A percentile compares a stretch with the other conserved stretches of the same genome.
phyloP scores from a whole-genome alignment of 441 rosid genomes.

The Erodium texanum region DNA sequence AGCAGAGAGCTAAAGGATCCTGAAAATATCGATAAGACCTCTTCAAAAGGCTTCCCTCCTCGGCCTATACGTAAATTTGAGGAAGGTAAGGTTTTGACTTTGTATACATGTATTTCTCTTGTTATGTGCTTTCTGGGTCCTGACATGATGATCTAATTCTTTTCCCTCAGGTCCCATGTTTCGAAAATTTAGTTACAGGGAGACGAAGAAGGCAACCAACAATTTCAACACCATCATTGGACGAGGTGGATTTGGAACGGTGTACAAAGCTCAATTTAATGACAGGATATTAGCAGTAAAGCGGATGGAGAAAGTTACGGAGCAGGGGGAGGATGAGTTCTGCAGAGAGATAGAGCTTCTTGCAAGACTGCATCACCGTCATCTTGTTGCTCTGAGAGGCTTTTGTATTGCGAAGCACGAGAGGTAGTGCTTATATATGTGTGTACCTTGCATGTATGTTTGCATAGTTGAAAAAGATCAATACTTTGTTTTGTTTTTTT shows the following conservation, averaged over 20 bases:
- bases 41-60: conserved; percentile 46
- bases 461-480: too few relatives aligned
- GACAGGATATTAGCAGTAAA: conserved; percentile 74
- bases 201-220: conserved; percentile 64
- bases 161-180: conserved; percentile 74
- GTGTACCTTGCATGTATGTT: neutral
- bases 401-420: conserved; percentile 65
- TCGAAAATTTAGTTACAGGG: conserved; percentile 67
- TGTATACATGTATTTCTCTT: neutral
- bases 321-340: conserved; percentile 70
- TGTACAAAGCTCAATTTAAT: conserved; percentile 63
- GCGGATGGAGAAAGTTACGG: conserved; percentile 60
- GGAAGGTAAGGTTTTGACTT: conserved; percentile 39
- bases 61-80: conserved; percentile 50
- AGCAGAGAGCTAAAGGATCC: conserved; percentile 56
- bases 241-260: conserved; percentile 88
- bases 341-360: conserved; percentile 91
- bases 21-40: conserved; percentile 37
- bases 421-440: conserved; percentile 41
- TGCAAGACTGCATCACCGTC: conserved; percentile 90
- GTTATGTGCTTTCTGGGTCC: too few relatives aligned
- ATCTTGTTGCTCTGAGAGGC: conserved; percentile 83
- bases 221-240: conserved; percentile 59
- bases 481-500: neutral
- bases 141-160: too few relatives aligned